Evolutionary conservation across 768 basidiomycete species (phyloP).

Genomic region (Amanita rubescens): DNA sequence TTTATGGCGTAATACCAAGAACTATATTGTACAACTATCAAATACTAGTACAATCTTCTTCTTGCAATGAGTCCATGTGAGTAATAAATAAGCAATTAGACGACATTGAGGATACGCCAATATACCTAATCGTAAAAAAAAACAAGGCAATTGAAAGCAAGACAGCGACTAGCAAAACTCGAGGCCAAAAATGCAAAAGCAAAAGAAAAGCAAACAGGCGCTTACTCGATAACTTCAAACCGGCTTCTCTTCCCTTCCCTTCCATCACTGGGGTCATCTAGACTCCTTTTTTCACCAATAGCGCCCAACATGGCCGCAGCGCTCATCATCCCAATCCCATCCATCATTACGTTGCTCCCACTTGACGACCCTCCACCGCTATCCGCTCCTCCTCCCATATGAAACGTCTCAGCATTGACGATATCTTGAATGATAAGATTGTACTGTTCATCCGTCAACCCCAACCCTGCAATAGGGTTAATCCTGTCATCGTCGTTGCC

Average conservation of each 20-base stretch:
- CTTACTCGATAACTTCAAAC: constrained; percentile 54
- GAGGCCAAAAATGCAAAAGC: too few relatives aligned
- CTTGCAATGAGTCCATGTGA: too few relatives aligned
- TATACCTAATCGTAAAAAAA: too few relatives aligned
- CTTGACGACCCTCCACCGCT: background rate
- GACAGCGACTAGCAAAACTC: too few relatives aligned
- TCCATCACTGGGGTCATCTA: constrained; percentile 27
- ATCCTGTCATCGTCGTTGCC: constrained; percentile 54
- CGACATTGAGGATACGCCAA: too few relatives aligned
- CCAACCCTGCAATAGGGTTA: constrained; percentile 84
- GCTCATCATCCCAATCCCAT: constrained; percentile 5
- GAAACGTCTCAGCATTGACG: constrained; percentile 53
- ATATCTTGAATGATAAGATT: constrained; percentile 68
- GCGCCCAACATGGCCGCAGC: background rate
- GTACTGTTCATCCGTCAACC: constrained; percentile 86
- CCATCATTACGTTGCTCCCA: constrained; percentile 5
- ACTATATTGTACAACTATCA: too few relatives aligned
- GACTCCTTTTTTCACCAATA: constrained; percentile 3
- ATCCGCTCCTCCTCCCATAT: constrained; percentile 6
- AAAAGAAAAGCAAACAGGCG: too few relatives aligned
- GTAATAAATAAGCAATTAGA: too few relatives aligned
- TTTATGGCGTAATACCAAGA: too few relatives aligned
- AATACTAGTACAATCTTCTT: too few relatives aligned
- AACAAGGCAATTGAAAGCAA: too few relatives aligned
- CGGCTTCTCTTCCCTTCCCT: constrained; percentile 50